Evolutionary conservation across 2,329 filamentous ascomycete species (phyloP).

Genomic region (Ceratocystis lukuohia): DNA sequence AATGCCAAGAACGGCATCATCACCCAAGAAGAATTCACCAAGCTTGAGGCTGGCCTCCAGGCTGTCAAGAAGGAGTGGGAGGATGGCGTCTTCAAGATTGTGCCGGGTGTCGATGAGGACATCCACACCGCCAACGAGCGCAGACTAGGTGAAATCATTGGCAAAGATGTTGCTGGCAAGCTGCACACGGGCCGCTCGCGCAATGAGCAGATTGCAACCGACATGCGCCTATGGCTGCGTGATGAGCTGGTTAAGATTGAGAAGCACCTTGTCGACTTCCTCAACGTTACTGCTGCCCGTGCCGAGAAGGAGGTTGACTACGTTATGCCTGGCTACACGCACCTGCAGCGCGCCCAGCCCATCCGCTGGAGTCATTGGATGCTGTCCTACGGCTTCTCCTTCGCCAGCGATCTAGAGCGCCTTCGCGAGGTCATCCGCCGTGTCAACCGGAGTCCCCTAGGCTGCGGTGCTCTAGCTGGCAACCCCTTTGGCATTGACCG

Average conservation of each 20-base stretch:
- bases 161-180: constrained; percentile 73
- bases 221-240: constrained; percentile 81
- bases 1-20: constrained; percentile 66
- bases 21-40: constrained; percentile 54
- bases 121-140: constrained; percentile 62
- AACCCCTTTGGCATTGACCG: constrained; percentile 74
- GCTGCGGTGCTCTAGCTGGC: constrained; percentile 64
- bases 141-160: constrained; percentile 68
- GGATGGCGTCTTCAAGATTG: constrained; percentile 36
- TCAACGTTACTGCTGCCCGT: constrained; percentile 53
- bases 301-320: constrained; percentile 56
- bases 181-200: constrained; percentile 77
- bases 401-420: constrained; percentile 61
- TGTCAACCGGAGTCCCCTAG: constrained; percentile 61
- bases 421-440: constrained; percentile 57
- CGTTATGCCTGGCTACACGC: constrained; percentile 81
- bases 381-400: constrained; percentile 58
- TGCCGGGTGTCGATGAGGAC: constrained; percentile 42
- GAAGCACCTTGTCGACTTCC: constrained; percentile 50
- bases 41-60: constrained; percentile 59
- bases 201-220: constrained; percentile 81
- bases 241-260: constrained; percentile 62
- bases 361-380: constrained; percentile 76
- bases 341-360: constrained; percentile 68
- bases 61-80: constrained; percentile 43